Base-by-base conservation (phyloP, 179 eudicot species). In the Beta macrorhiza region DNA sequence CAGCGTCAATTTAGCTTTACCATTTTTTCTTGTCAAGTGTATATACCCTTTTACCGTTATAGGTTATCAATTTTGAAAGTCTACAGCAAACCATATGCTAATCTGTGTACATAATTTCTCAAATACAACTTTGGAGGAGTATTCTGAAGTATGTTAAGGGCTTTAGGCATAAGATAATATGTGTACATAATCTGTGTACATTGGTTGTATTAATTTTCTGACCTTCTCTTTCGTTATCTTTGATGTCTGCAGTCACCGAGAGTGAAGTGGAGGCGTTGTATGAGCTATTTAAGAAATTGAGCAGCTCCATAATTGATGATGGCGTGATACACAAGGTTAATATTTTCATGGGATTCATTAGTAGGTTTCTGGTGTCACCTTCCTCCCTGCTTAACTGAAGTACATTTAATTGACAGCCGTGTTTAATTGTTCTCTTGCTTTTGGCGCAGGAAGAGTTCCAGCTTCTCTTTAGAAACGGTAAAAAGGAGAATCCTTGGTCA, bases 321-420 rank as follows among this genome's bases (percentile, higher is more conserved):
- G 97, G 99, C 16, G 89, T 94, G 51, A 96, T 96, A 77, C 91
- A 92, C 82, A 95, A 90, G 97, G 98, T 95, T 89, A 79, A 32
- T 49, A 52, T n/a, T 74, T 45, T 19, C 32, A 56, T 70, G 55
- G 32, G 64, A 1, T 69, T 77, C 53, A 9, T 59, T n/a, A 9
- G 44, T 68, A 4, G 53, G 57, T 70, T 82, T 55, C 14, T 32
- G 1, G 17, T 32, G 73, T 42, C 12, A 3, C 20, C 32, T 77
- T 63, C 7, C 25, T 49, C 52, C 16, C 42, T 71, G 37, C 9
- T 32, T 45, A 25, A 56, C 64, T 1, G 58, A 5, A 49, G 52
- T 49, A 49, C 7, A 5, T 49, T 49, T 42, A 52, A 42, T 64
- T 74, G 17, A 78, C 65, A 8, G 42, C 25, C 14, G 17, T 67